Evolutionary conservation across 1,284 basidiomycete genomes (phyloP).

Genomic region (Rugosomyces carneus): DNA sequence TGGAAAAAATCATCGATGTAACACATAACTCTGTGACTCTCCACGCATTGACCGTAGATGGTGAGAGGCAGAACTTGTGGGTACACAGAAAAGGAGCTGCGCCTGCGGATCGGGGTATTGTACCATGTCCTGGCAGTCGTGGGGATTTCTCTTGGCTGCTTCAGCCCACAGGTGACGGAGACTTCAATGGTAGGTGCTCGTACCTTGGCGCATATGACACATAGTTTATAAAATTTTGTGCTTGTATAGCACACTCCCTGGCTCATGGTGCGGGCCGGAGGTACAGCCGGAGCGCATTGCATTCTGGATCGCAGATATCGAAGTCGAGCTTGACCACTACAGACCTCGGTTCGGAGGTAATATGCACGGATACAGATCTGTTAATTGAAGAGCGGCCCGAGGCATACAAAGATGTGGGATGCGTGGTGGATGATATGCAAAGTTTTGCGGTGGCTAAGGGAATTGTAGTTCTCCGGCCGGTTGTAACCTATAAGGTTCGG

Average conservation of each 20-base stretch:
- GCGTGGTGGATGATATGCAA: slow-evolving; percentile 31
- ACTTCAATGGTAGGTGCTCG: slow-evolving; percentile 25
- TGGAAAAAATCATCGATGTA: slow-evolving; percentile 34
- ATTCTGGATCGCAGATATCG: slow-evolving; percentile 23
- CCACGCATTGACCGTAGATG: slow-evolving; percentile 17
- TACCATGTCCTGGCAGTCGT: slow-evolving; percentile 32
- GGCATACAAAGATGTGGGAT: slow-evolving; percentile 31
- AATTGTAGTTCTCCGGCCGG: slow-evolving; percentile 25
- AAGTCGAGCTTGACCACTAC: slow-evolving; percentile 27
- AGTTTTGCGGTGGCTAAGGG: slow-evolving; percentile 23
- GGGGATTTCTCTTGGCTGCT: slow-evolving; percentile 32
- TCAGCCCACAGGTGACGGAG: slow-evolving; percentile 28
- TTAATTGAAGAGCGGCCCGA: slow-evolving; percentile 33
- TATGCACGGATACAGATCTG: slow-evolving; percentile 30
- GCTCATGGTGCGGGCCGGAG: slow-evolving; percentile 34
- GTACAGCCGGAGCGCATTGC: slow-evolving; percentile 27
- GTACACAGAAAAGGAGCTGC: slow-evolving; percentile 34
- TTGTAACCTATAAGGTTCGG: slow-evolving; percentile 30
- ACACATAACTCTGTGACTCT: slow-evolving; percentile 32
- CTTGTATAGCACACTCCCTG: slow-evolving; percentile 27
- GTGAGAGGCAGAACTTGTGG: slow-evolving; percentile 23
- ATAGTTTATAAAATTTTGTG: not conserved
- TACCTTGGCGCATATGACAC: not conserved
- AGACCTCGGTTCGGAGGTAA: slow-evolving; percentile 28
- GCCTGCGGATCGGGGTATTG: slow-evolving; percentile 29